These are phyloP conservation scores for Candida insectalens DNA, from an alignment of 805 yeast species.

Conservation along the genomic window DNA sequence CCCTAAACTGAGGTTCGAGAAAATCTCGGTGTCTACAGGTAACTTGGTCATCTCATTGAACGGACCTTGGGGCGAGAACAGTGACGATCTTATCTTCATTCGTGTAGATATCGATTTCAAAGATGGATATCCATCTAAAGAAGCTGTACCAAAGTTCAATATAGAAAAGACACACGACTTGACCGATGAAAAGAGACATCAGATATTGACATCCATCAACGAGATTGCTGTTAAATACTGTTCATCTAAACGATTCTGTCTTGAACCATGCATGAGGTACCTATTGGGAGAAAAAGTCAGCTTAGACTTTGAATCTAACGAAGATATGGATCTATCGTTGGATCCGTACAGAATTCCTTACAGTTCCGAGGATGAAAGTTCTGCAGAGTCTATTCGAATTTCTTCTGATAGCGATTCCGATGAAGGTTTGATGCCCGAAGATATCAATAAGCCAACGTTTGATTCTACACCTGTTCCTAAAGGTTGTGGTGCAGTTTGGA, in stretches of 20 bases:
- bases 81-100: constrained; percentile 47
- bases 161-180: constrained; percentile 78
- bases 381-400: background rate
- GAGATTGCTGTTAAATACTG: constrained; percentile 51
- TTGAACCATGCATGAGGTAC: constrained; percentile 71
- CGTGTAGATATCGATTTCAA: constrained; percentile 70
- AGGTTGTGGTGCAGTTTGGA: constrained; percentile 90
- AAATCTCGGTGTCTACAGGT: constrained; percentile 83
- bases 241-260: constrained; percentile 50
- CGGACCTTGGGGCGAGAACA: constrained; percentile 62
- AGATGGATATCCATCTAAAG: constrained; percentile 53
- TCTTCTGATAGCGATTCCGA: constrained; percentile 10
- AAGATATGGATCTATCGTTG: constrained; percentile 16
- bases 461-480: constrained; percentile 89
- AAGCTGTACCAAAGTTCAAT: constrained; percentile 38
- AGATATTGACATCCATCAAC: constrained; percentile 40
- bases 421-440: constrained; percentile 13
- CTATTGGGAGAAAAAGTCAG: constrained; percentile 74
- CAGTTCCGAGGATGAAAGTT: constrained; percentile 16
- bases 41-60: constrained; percentile 63
- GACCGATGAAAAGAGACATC: constrained; percentile 34
- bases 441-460: constrained; percentile 25
- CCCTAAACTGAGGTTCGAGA: constrained; percentile 79
- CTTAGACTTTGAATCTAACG: constrained; percentile 27
- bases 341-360: constrained; percentile 23